Conservation (phyloP, 2,329 filamentous ascomycete species). For the Diaporthe citri region DNA sequence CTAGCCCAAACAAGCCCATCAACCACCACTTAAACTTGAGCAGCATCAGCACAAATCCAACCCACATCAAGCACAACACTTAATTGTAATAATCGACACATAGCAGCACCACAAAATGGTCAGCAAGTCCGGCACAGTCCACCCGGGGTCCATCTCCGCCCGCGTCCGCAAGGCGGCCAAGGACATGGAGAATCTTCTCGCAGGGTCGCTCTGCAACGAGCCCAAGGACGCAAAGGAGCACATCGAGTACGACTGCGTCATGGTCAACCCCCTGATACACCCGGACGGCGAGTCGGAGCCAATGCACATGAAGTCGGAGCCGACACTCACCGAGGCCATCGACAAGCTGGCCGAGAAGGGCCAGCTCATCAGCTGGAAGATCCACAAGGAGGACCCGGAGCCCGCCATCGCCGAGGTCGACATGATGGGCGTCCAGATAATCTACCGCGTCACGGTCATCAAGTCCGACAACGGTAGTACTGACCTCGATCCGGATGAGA, state of each 20-base stretch:
- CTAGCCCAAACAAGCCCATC: neutral
- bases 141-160: constrained; percentile 6
- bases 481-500: neutral
- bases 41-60: neutral
- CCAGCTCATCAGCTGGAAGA: constrained; percentile 32
- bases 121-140: constrained; percentile 17
- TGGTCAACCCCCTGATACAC: constrained; percentile 36
- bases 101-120: neutral
- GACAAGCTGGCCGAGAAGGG: constrained; percentile 18
- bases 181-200: constrained; percentile 34
- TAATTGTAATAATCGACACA: neutral
- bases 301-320: constrained; percentile 23
- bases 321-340: constrained; percentile 33
- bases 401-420: constrained; percentile 34
- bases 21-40: neutral
- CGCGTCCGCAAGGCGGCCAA: constrained; percentile 35
- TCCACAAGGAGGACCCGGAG: constrained; percentile 33
- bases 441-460: constrained; percentile 31
- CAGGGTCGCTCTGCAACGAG: constrained; percentile 30
- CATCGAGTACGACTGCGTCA: constrained; percentile 33
- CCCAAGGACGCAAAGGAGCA: constrained; percentile 29
- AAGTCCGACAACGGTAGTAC: constrained; percentile 11
- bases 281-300: constrained; percentile 27
- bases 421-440: constrained; percentile 39
- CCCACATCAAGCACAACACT: neutral